Base-by-base conservation (phyloP, 2,329 filamentous ascomycete species). In the Cadophora sp. region DNA sequence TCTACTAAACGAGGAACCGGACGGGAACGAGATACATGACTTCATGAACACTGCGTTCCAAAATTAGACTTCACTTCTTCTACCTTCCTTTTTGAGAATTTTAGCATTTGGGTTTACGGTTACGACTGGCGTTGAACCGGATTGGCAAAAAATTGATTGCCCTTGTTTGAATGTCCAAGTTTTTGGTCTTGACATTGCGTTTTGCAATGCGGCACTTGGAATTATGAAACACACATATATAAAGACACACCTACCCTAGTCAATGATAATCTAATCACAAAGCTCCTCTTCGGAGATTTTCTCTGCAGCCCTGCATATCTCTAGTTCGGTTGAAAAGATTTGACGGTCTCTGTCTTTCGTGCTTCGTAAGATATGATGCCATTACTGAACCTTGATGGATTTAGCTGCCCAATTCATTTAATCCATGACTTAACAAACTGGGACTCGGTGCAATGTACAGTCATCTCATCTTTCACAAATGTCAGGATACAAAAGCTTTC, bases 241-340 rank as follows among this genome's bases (percentile, higher is more conserved):
- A 36, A n/a, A n/a, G 2, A 39, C 39, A 33, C 48, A 48, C 33
- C 22, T 58, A 58, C n/a, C 53, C 43, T 58, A 58, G 55, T 58
- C 33, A 58, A 58, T 58, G 55, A 58, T 58, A 58, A 58, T 58
- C n/a, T 58, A 58, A 43, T 58, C 33, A 58, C 14, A 18, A 18
- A 27, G 11, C 48, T 1, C 22, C 2, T 24, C 47, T 47, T 22
- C 18, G 14, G 14, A 18, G 1, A 45, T 16, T n/a, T 43, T 45
- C 18, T 18, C 13, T 18, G 16, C 13, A 13, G 7, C 2, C 41
- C 16, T 45, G 41, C 36, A 2, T 30, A 14, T 30, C 27, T 30
- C 27, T 30, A 30, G 27, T 30, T 30, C 27, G 27, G 27, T 30
- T 30, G 4, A 30, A 30, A 3, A 30, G 6, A 30, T 30, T 30